phyloP scores from a whole-genome alignment of 2,329 filamentous ascomycete species.

The Ceratocystis eucalypticola region DNA sequence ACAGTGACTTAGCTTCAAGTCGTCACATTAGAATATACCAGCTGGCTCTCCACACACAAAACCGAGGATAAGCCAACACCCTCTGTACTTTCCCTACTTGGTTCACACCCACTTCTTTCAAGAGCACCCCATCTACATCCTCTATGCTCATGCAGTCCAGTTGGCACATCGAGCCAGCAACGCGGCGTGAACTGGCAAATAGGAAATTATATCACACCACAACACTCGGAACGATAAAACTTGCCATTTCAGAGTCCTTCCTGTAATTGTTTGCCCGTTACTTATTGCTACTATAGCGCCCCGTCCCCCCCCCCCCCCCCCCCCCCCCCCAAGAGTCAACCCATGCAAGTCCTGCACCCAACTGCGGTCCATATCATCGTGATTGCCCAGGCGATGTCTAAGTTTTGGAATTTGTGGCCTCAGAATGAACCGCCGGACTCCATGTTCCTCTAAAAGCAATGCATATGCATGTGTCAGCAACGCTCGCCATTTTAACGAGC shows the following conservation, averaged over 20 bases:
- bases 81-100: not conserved
- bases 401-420: not conserved
- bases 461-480: not conserved
- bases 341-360: not conserved
- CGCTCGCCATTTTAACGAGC: not conserved
- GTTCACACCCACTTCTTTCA: not conserved
- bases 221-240: not conserved
- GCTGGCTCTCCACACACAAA: too few relatives aligned
- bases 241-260: not conserved
- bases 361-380: not conserved
- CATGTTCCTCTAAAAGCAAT: not conserved
- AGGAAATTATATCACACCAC: not conserved
- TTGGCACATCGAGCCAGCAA: not conserved
- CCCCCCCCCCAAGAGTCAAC: not conserved
- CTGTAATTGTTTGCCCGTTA: not conserved
- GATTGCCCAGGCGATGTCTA: not conserved
- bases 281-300: not conserved
- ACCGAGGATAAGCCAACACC: too few relatives aligned
- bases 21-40: too few relatives aligned
- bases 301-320: too few relatives aligned
- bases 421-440: not conserved
- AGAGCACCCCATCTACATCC: not conserved
- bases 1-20: too few relatives aligned
- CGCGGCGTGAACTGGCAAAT: not conserved
- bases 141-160: constrained; percentile 1